Conservation (phyloP, 768 basidiomycete genomes). For the Boletellus emodensis region DNA sequence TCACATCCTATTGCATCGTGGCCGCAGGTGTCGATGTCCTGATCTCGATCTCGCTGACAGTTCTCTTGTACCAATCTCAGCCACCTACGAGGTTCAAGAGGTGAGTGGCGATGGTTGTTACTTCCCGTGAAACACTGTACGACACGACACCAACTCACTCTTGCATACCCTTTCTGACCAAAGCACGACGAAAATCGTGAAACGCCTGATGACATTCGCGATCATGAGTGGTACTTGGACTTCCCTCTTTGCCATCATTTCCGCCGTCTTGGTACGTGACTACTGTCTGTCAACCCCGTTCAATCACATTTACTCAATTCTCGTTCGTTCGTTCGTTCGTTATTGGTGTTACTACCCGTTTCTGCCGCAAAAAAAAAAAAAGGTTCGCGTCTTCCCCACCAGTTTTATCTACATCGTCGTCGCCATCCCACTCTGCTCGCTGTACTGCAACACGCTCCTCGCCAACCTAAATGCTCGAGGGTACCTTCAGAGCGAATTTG, state of each 20-base stretch:
- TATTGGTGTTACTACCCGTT: no score
- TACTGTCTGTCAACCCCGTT: no score
- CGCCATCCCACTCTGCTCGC: neutral
- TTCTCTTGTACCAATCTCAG: neutral
- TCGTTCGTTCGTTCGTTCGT: no score
- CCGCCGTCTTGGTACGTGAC: neutral
- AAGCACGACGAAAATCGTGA: neutral
- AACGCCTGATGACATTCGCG: neutral
- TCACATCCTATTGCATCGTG: neutral
- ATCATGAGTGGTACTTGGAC: neutral
- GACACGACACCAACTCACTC: neutral
- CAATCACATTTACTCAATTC: no score
- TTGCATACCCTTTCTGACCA: neutral
- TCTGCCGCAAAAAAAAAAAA: no score
- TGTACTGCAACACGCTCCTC: constrained; percentile 4
- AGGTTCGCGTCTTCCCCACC: no score
- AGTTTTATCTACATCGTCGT: neutral
- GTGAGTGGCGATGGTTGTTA: neutral
- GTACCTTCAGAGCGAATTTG: neutral
- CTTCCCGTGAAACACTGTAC: no score
- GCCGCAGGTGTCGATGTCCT: neutral
- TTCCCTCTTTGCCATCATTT: neutral
- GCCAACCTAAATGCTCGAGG: constrained; percentile 1
- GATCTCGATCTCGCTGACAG: neutral
- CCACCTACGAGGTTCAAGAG: neutral